These are phyloP conservation scores for Cytospora piceicola DNA, from an alignment of 2,329 filamentous ascomycete species.

Conservation along the genomic window DNA sequence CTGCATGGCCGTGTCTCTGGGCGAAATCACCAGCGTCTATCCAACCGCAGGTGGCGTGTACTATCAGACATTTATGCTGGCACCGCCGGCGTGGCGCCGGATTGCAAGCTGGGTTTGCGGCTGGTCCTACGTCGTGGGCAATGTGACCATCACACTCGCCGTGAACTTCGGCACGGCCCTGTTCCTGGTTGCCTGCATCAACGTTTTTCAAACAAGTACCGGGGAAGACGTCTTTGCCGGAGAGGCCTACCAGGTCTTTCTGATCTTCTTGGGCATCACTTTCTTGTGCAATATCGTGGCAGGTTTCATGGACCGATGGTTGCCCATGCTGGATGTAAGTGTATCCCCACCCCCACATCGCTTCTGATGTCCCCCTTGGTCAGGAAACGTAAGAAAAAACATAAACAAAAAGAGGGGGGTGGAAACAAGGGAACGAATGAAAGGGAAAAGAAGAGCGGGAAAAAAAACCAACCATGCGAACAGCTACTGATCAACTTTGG, in stretches of 20 bases:
- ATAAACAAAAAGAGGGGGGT: too few relatives aligned
- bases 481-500: slow-evolving; percentile 24
- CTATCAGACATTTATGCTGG: slow-evolving; percentile 78
- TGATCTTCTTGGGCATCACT: slow-evolving; percentile 73
- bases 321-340: slow-evolving; percentile 72
- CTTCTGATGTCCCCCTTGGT: not conserved
- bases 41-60: slow-evolving; percentile 79
- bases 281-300: slow-evolving; percentile 68
- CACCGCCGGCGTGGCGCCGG: slow-evolving; percentile 62
- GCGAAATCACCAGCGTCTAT: slow-evolving; percentile 76
- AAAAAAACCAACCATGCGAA: slow-evolving; percentile 1
- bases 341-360: slow-evolving; percentile 12
- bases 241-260: slow-evolving; percentile 67
- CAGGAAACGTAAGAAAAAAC: too few relatives aligned
- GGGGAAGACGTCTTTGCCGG: slow-evolving; percentile 51
- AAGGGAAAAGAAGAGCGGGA: too few relatives aligned
- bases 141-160: slow-evolving; percentile 81
- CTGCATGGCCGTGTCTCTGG: slow-evolving; percentile 71
- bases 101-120: slow-evolving; percentile 73
- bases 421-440: too few relatives aligned
- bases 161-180: slow-evolving; percentile 80
- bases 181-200: slow-evolving; percentile 59
- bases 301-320: slow-evolving; percentile 66
- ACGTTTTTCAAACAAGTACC: slow-evolving; percentile 54
- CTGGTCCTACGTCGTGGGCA: slow-evolving; percentile 78